Evolutionary conservation across 129 eudicot species (phyloP).

Genomic region (Calendula officinalis): DNA sequence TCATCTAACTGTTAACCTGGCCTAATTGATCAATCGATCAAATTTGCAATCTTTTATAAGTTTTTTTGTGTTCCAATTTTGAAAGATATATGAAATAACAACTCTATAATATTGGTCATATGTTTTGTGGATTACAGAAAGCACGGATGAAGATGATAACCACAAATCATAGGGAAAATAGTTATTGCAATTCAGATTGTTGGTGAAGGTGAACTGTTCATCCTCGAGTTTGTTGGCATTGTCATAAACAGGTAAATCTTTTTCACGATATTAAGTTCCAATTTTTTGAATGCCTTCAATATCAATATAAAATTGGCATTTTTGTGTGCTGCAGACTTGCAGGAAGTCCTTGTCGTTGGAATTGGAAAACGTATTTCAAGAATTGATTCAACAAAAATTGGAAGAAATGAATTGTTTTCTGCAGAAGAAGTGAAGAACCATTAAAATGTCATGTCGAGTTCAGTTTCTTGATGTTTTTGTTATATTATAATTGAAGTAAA

Average conservation of each 20-base stretch:
- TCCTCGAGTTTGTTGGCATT: slow-evolving; percentile 99
- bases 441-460: slow-evolving; percentile 67
- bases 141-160: slow-evolving; percentile 82
- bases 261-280: neutral
- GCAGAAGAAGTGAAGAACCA: slow-evolving; percentile 95
- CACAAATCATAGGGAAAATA: slow-evolving; percentile 79
- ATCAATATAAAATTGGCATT: neutral
- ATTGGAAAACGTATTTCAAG: slow-evolving; percentile 69
- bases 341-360: slow-evolving; percentile 96
- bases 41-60: no score
- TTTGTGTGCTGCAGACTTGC: slow-evolving; percentile 19
- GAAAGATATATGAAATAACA: no score
- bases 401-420: slow-evolving; percentile 73
- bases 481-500: no score
- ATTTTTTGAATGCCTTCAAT: neutral
- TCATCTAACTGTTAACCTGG: no score
- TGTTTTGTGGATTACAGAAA: slow-evolving; percentile 92
- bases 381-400: slow-evolving; percentile 91
- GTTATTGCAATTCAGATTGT: slow-evolving; percentile 76
- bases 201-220: slow-evolving; percentile 83
- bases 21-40: no score
- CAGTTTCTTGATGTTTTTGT: slow-evolving; percentile 96
- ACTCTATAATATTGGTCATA: no score
- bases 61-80: no score
- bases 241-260: slow-evolving; percentile 80